phyloP scores from a whole-genome alignment of 2,329 filamentous ascomycete genomes.

The Cytospora leucostoma region DNA sequence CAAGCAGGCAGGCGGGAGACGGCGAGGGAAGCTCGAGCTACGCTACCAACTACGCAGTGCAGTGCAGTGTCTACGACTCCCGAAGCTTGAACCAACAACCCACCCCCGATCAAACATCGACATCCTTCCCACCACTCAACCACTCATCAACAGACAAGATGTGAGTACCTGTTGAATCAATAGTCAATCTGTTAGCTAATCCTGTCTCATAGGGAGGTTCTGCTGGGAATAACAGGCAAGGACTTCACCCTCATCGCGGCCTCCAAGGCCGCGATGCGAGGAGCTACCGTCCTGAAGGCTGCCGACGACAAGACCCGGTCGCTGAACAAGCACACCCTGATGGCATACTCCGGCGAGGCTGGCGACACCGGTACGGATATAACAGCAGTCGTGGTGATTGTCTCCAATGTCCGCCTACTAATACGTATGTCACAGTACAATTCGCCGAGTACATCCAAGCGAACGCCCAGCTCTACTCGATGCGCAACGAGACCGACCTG shows the following conservation, averaged over 20 bases:
- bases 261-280: slow-evolving; percentile 97
- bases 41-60: slow-evolving; percentile 7
- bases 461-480: slow-evolving; percentile 96
- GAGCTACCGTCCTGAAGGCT: slow-evolving; percentile 91
- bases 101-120: slow-evolving; percentile 11
- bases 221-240: slow-evolving; percentile 97
- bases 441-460: slow-evolving; percentile 99
- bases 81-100: slow-evolving; percentile 17
- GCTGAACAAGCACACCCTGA: slow-evolving; percentile 90
- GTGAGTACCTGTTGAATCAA: slow-evolving; percentile 14
- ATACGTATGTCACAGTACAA: slow-evolving; percentile 65
- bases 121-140: neutral
- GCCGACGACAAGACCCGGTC: slow-evolving; percentile 93
- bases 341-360: slow-evolving; percentile 94
- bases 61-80: slow-evolving; percentile 8
- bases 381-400: slow-evolving; percentile 24
- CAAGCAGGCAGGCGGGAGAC: neutral
- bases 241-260: slow-evolving; percentile 98
- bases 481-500: slow-evolving; percentile 94
- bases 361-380: slow-evolving; percentile 78
- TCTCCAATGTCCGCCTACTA: neutral
- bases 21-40: slow-evolving; percentile 26
- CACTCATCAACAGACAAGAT: slow-evolving; percentile 25
- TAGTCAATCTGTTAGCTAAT: neutral
- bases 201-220: slow-evolving; percentile 74